Base-by-base conservation (phyloP, 73 alveolate genomes). In the Vitrella brassicaformis region DNA sequence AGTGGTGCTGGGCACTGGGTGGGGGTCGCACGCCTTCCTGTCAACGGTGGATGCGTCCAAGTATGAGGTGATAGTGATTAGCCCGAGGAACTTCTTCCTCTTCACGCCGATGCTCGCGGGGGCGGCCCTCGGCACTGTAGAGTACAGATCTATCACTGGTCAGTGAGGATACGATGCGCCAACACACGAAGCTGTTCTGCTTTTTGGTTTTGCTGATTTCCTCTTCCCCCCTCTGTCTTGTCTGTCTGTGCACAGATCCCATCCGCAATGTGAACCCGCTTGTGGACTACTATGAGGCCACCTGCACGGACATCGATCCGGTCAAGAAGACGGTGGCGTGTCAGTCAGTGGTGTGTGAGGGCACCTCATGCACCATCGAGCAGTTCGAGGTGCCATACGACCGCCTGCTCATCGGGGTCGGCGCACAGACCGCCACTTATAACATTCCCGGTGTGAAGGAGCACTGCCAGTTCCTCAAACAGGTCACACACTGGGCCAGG, bases 51-150 rank as follows among this genome's bases (percentile, higher is more conserved):
- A 76, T 29, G 32, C 68, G 26, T 46, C 29, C 31, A 68, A 67
- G 64, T 68, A 56, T 14, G 83, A 76, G 25, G 68, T 76, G 67
- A 66, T 31, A 32, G 83, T 76, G 46, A 68, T 76, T 27, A 67
- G 77, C 71, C 83, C 83, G 0, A 1, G 83, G 66, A 76, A 76
- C 69, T 76, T 66, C 66, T 76, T 76, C 66, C 56, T 67, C 25
- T 76, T 76, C 66, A 76, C 83, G 7, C 83, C 83, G 22, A 76
- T 76, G 83, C 68, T 76, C 29, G 83, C 83, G 0, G 83, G 75
- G 7, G 83, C 83, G 10, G 30, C 83, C 9, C 71, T 76, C 30
- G 83, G 83, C 27, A 76, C 83, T 0, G 83, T 76, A 66, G 83
- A 76, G 77, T 76, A 68, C 30, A 71, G 83, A 18, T 68, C 77